Conservation (phyloP, 441 rosid genomes). For the Populus tomentosa region DNA sequence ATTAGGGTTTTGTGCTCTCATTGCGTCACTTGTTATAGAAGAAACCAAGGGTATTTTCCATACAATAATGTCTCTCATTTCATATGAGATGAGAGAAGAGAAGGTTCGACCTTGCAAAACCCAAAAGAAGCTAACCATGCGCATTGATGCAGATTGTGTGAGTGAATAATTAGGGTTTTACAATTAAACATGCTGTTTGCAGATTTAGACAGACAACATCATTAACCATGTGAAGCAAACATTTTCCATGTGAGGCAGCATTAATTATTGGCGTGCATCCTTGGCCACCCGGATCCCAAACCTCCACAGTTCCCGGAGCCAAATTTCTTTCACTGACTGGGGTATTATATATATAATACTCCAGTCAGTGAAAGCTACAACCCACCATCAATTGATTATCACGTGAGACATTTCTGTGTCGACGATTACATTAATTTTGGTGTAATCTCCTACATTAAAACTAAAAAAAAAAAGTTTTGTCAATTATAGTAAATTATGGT, state of each 20-base stretch:
- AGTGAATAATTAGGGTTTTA: slow-evolving; percentile 33
- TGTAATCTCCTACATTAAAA: background rate
- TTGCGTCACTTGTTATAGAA: slow-evolving; percentile 17
- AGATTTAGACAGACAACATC: slow-evolving; percentile 28
- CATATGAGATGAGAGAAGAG: background rate
- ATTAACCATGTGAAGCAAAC: slow-evolving; percentile 27
- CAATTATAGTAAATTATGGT: too few relatives aligned
- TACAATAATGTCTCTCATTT: background rate
- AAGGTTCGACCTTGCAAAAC: background rate
- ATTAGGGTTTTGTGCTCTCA: slow-evolving; percentile 9
- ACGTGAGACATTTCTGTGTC: background rate
- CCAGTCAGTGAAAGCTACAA: too few relatives aligned
- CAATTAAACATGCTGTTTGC: slow-evolving; percentile 27
- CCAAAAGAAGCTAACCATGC: slow-evolving; percentile 21
- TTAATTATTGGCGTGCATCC: slow-evolving; percentile 24
- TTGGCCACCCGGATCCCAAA: slow-evolving; percentile 20
- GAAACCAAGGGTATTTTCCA: background rate
- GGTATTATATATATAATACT: too few relatives aligned
- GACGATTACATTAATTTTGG: background rate
- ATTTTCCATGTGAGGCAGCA: slow-evolving; percentile 28
- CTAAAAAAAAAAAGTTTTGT: too few relatives aligned
- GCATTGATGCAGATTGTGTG: slow-evolving; percentile 26
- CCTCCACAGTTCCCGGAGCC: slow-evolving; percentile 22
- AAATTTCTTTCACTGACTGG: background rate
- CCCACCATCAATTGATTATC: too few relatives aligned